Percentiles rank a stretch among this genome's conserved stretches.
Conservation (phyloP, 495 filamentous ascomycete species). For the Margaritispora aquatica region DNA sequence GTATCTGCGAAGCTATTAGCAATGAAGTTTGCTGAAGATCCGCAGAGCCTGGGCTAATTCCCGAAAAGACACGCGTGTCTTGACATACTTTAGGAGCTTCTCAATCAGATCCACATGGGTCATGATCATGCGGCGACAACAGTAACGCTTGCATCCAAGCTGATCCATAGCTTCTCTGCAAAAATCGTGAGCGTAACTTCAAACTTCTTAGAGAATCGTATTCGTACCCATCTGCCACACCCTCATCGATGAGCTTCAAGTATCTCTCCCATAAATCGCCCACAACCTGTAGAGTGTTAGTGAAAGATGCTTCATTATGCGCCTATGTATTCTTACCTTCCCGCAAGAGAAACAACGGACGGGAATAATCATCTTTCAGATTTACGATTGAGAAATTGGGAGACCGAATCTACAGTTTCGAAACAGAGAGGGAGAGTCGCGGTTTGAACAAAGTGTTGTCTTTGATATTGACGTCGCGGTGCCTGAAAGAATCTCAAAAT, state of each 20-base stretch:
- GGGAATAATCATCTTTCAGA: conserved; percentile 90
- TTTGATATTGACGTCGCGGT: not conserved
- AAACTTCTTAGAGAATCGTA: not conserved
- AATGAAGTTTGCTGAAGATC: not conserved
- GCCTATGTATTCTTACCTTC: conserved; percentile 56
- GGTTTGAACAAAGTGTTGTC: not conserved
- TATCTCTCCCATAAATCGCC: conserved; percentile 97
- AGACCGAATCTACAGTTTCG: not conserved
- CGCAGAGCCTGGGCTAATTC: not conserved
- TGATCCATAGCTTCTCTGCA: conserved; percentile 86
- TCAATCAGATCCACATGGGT: conserved; percentile 99
- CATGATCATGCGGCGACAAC: conserved; percentile 98
- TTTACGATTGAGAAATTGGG: not conserved
- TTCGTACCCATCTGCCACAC: conserved; percentile 72
- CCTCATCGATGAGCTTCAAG: conserved; percentile 73
- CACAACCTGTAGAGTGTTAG: conserved; percentile 60
- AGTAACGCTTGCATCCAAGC: conserved; percentile 90
- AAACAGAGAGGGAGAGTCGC: no score
- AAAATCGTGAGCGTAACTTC: conserved; percentile 14
- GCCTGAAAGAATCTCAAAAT: conserved; percentile 2
- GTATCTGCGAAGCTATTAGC: conserved; percentile 18
- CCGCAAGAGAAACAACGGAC: conserved; percentile 98
- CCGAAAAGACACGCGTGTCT: not conserved
- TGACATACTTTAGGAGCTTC: conserved; percentile 80
- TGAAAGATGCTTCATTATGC: not conserved